phyloP scores from a whole-genome alignment of 306 rosid genomes.

The Trifolium pratense region DNA sequence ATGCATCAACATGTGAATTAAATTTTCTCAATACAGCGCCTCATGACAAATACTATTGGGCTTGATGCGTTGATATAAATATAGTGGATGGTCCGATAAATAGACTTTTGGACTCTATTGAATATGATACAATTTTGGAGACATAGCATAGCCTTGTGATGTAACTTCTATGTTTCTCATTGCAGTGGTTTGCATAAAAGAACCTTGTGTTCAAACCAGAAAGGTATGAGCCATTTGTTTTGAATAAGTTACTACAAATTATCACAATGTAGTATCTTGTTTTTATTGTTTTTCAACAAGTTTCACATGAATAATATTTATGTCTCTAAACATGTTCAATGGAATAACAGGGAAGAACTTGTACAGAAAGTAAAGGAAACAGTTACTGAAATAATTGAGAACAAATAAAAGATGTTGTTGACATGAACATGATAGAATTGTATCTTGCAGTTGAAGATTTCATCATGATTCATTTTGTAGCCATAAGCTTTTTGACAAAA shows the following conservation, averaged over 20 bases:
- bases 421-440: slow-evolving; percentile 34
- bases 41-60: too few relatives aligned
- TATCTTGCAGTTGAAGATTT: slow-evolving; percentile 49
- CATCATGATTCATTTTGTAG: slow-evolving; percentile 41
- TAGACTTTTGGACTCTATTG: too few relatives aligned
- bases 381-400: slow-evolving; percentile 66
- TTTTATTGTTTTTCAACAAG: neutral
- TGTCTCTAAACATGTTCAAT: slow-evolving; percentile 18
- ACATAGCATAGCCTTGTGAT: neutral
- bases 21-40: too few relatives aligned
- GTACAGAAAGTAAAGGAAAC: slow-evolving; percentile 62
- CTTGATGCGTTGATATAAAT: neutral
- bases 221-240: slow-evolving; percentile 53
- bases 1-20: too few relatives aligned
- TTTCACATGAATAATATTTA: neutral
- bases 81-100: too few relatives aligned
- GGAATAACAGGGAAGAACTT: slow-evolving; percentile 73
- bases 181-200: slow-evolving; percentile 89
- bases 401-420: slow-evolving; percentile 58
- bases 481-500: slow-evolving; percentile 48
- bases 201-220: slow-evolving; percentile 78
- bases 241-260: neutral
- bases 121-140: neutral
- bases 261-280: neutral
- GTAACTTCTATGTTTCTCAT: slow-evolving; percentile 10